Evolutionary conservation across 305 asterid genomes (phyloP), one percentile per base, ranked within the genome.

Genomic region (Plantago coronopus): DNA sequence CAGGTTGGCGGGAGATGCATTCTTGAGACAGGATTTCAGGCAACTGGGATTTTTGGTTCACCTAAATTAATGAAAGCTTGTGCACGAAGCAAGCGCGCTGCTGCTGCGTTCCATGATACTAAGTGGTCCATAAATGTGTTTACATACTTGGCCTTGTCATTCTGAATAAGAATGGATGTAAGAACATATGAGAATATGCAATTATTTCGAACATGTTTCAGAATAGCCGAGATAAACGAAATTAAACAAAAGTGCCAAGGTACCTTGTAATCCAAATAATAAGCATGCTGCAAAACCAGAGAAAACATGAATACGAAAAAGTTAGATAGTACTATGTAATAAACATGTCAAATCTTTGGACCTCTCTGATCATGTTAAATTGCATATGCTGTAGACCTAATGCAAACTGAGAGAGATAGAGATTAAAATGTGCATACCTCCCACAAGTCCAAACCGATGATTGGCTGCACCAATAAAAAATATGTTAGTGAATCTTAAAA

Each of bases 1-100:
- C 27, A 8, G 18, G n/a, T 46, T 51, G 38, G 43, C 16, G 7
- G 7, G 55, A 49, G 5, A 22, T 23, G 38, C 23, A 13, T 17
- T n/a, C 48, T 11, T 9, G 4, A 5, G 40, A 56, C 38, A 50
- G 63, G 18, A 27, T 11, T 43, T 88, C 84, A 91, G 9, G 95
- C 98, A 57, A 86, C 87, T 8, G 96, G 98, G 58, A 91, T 86
- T 71, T 81, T 84, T 53, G 98, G 95, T 72, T 91, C 98, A 0
- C 96, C 95, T 71, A 91, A 69, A 77, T 91, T 88, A 54, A 88
- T 95, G 61, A 91, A 91, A 65, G 96, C 87, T 75, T 91, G 95
- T 4, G 98, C 96, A 57, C 95, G 95, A 72, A 79, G 96, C 82
- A 91, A 53, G 34, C 95, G 95, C 19, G 80, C 96, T 79, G 82